Base-by-base conservation (phyloP, 2,329 filamentous ascomycete genomes). In the Penicillium sp. region DNA sequence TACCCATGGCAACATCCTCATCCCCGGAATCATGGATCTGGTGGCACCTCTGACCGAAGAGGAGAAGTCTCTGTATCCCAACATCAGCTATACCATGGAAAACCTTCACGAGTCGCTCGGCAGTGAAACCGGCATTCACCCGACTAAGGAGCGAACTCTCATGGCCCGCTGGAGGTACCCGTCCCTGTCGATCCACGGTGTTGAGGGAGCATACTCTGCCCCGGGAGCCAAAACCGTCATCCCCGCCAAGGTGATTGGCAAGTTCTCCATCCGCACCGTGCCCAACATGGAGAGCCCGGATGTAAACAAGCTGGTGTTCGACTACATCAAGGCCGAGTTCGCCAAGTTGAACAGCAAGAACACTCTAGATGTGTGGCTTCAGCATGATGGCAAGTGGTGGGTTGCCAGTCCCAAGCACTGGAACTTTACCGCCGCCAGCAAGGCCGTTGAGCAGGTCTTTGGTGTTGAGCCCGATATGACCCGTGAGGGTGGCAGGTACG, bases 311-410 rank as follows among this genome's bases (percentile, higher is more conserved):
- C 81, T 87, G 40, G 92, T 99, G 39, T 88, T 85, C 77, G 86
- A 89, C 72, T 88, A 92, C 72, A 81, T 97, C 58, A 82, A 92
- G 68, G 85, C 88, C 59, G 85, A 89, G 62, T 96, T 95, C 72
- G 86, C 88, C 64, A 90, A 91, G 75, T 81, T 97, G 30, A 83
- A 84, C 60, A 94, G 88, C 75, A 99, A 99, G 82, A 99, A 99
- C 80, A 91, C 81, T 14, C 74, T 95, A 68, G 89, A 89, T 65
- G 86, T 91, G 47, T 85, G 81, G 69, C 81, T 92, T 52, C 86
- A 92, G 75, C 94, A 99, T 79, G 87, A 86, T 53, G 94, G 94
- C 63, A 96, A 96, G 77, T 99, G 94, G 94, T 99, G 94, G 94
- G 91, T 95, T 43, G 91, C 95, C 42, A 92, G 88, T 69, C 92